These are phyloP conservation scores for Lachnellula suecica DNA, from an alignment of 2,329 filamentous ascomycete genomes.

Conservation along the genomic window DNA sequence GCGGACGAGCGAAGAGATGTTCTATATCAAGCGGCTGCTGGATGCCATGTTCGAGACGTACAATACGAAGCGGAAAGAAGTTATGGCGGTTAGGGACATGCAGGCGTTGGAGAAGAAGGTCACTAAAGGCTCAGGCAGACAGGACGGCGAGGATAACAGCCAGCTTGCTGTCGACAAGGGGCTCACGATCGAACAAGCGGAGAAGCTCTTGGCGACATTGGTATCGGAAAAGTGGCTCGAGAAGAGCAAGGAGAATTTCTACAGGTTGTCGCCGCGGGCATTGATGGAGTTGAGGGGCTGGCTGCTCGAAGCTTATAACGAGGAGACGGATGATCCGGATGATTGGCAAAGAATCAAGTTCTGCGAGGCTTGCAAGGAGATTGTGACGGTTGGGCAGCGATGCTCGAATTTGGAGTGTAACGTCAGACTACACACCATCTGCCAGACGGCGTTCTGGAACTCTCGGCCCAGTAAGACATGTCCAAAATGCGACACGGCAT, in stretches of 20 bases:
- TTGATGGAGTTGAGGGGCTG: constrained; percentile 84
- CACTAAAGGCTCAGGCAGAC: constrained; percentile 44
- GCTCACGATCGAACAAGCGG: constrained; percentile 76
- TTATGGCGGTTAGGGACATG: constrained; percentile 78
- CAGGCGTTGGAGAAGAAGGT: constrained; percentile 74
- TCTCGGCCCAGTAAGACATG: constrained; percentile 57
- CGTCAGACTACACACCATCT: constrained; percentile 74
- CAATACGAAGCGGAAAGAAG: constrained; percentile 77
- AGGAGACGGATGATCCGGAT: constrained; percentile 56
- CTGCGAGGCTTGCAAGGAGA: constrained; percentile 85
- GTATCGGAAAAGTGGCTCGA: constrained; percentile 85
- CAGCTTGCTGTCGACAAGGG: constrained; percentile 46
- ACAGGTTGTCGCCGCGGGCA: constrained; percentile 71
- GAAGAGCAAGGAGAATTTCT: constrained; percentile 69
- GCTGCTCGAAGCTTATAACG: constrained; percentile 89
- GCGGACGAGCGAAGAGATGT: constrained; percentile 79
- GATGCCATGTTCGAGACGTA: constrained; percentile 90
- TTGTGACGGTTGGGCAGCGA: constrained; percentile 81
- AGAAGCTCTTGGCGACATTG: constrained; percentile 67
- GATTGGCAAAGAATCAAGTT: constrained; percentile 77
- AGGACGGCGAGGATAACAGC: constrained; percentile 32
- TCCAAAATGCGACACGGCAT: constrained; percentile 55
- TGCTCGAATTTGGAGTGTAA: constrained; percentile 69
- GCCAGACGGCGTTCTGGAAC: constrained; percentile 71
- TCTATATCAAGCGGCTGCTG: constrained; percentile 83